Conservation (phyloP, 805 yeast species). For the Wickerhamomyces alni region DNA sequence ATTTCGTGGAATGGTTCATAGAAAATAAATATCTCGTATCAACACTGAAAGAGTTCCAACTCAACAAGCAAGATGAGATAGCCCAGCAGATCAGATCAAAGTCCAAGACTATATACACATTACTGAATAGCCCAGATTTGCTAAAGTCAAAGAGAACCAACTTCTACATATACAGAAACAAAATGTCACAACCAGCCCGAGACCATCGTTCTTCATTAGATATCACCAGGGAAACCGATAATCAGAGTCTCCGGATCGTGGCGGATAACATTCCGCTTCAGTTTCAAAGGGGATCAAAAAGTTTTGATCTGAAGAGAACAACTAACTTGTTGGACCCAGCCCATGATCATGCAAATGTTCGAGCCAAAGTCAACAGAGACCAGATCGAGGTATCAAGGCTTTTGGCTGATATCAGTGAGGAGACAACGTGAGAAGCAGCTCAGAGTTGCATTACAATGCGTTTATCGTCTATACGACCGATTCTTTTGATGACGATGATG, state of each 20-base stretch:
- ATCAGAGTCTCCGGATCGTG: neutral
- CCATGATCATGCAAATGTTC: too few species aligned
- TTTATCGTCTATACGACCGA: too few species aligned
- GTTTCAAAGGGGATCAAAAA: slow-evolving; percentile 17
- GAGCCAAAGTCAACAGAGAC: neutral
- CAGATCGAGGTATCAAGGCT: slow-evolving; percentile 6
- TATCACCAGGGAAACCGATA: slow-evolving; percentile 11
- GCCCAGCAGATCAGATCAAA: slow-evolving; percentile 32
- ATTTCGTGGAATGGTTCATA: slow-evolving; percentile 42
- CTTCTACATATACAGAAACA: slow-evolving; percentile 34
- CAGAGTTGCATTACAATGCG: too few species aligned
- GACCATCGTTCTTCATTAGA: slow-evolving; percentile 23
- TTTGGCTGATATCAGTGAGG: slow-evolving; percentile 19
- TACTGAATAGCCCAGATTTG: slow-evolving; percentile 26
- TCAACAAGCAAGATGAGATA: slow-evolving; percentile 21
- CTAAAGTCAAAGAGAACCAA: slow-evolving; percentile 35
- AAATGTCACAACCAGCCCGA: slow-evolving; percentile 36
- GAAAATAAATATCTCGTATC: slow-evolving; percentile 30
- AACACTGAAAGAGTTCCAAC: slow-evolving; percentile 24
- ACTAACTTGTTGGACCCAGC: neutral
- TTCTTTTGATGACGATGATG: too few species aligned
- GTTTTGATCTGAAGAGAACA: slow-evolving; percentile 26
- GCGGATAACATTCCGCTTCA: slow-evolving; percentile 5
- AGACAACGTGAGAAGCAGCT: too few species aligned
- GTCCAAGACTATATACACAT: slow-evolving; percentile 28